Percentiles rank a stretch among this genome's conserved stretches.
Conservation (phyloP, 2,329 filamentous ascomycete species). For the Cladosporium velox region DNA sequence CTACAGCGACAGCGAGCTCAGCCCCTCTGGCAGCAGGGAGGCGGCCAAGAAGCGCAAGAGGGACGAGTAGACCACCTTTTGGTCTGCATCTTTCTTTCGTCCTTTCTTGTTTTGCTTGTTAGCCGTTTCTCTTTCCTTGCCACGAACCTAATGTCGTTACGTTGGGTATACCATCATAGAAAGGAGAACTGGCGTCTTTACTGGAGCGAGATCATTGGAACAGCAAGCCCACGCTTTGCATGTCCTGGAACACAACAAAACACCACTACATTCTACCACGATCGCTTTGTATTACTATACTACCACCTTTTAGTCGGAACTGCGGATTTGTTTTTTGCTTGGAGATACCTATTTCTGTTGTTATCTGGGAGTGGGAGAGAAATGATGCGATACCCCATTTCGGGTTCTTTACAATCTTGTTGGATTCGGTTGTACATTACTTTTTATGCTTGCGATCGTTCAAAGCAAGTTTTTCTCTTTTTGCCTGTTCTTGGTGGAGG, state of each 20-base stretch:
- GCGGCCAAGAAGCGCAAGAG: conserved; percentile 48
- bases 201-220: conserved; percentile 14
- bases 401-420: conserved; percentile 6
- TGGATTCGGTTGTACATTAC: conserved; percentile 6
- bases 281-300: conserved; percentile 21
- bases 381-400: conserved; percentile 19
- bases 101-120: conserved; percentile 19
- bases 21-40: conserved; percentile 37
- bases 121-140: conserved; percentile 16
- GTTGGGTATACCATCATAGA: conserved; percentile 22
- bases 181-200: conserved; percentile 19
- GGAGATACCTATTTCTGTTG: conserved; percentile 18
- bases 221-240: conserved; percentile 12
- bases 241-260: conserved; percentile 11
- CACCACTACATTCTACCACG: conserved; percentile 16
- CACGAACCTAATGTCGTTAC: conserved; percentile 29
- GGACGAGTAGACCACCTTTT: conserved; percentile 39
- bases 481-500: neutral
- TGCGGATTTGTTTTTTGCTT: conserved; percentile 12
- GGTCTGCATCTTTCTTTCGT: conserved; percentile 1
- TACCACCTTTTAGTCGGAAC: conserved; percentile 18
- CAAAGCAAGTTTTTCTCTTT: conserved; percentile 12
- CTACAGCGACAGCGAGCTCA: conserved; percentile 33
- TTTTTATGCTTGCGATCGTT: conserved; percentile 16
- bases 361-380: conserved; percentile 3